A percentile compares a stretch with the other conserved stretches of the same genome.
These are phyloP conservation scores for Pneumocystis sp. DNA, from an alignment of 1,139 yeast genomes.

Conservation along the genomic window DNA sequence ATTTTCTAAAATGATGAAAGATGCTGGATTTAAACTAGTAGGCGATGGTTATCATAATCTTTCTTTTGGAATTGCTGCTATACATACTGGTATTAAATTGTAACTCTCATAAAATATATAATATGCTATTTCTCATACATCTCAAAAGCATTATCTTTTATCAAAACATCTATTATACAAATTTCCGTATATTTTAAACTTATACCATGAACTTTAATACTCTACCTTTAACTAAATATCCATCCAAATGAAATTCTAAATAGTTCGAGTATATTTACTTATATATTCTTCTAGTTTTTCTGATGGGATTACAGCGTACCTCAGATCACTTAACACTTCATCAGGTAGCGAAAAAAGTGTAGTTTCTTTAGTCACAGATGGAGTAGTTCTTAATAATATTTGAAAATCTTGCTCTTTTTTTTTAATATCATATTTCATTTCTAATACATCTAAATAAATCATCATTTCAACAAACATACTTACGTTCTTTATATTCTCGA, in stretches of 20 bases:
- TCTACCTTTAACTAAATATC: background rate
- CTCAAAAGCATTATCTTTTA: slow-evolving; percentile 1
- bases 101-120: background rate
- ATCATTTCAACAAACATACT: background rate
- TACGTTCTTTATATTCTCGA: slow-evolving; percentile 21
- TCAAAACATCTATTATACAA: no score
- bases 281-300: background rate
- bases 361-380: background rate
- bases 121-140: background rate
- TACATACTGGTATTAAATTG: slow-evolving; percentile 86
- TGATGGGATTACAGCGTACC: background rate
- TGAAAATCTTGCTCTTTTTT: background rate
- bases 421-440: background rate
- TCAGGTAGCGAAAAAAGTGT: background rate
- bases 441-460: background rate
- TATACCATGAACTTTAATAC: background rate
- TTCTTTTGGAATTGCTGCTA: slow-evolving; percentile 93
- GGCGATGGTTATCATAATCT: slow-evolving; percentile 79
- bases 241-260: background rate
- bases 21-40: slow-evolving; percentile 87
- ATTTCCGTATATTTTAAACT: background rate
- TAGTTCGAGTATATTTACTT: background rate
- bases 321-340: background rate
- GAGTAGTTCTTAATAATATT: background rate
- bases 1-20: slow-evolving; percentile 79